Conservation (phyloP, 768 basidiomycete genomes). For the Suillus spraguei region DNA sequence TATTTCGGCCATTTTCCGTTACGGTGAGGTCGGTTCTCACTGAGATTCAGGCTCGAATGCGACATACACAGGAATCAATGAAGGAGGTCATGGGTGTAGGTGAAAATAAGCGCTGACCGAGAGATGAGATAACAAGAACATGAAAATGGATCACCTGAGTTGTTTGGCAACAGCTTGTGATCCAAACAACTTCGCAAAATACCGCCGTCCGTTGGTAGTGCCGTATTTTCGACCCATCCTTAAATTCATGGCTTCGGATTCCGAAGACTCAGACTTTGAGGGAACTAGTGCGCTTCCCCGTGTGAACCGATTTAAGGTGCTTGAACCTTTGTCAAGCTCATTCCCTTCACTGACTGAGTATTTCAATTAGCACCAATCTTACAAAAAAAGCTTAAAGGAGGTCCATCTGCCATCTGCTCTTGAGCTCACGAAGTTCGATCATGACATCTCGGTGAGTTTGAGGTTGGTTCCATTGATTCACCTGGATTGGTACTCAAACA, state of each 20-base stretch:
- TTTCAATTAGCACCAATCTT: constrained; percentile 66
- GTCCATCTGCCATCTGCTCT: constrained; percentile 75
- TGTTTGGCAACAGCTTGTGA: constrained; percentile 13
- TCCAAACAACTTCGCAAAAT: constrained; percentile 11
- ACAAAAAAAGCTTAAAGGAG: constrained; percentile 63
- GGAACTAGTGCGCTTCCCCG: constrained; percentile 30
- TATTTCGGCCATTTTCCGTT: too few relatives aligned
- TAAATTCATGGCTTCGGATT: constrained; percentile 7
- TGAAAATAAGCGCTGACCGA: too few relatives aligned
- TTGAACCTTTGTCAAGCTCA: neutral
- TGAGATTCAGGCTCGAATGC: too few relatives aligned
- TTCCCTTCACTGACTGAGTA: neutral
- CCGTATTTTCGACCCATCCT: neutral
- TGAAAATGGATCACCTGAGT: too few relatives aligned
- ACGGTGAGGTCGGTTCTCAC: too few relatives aligned
- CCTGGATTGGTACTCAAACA: neutral
- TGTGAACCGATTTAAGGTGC: constrained; percentile 53
- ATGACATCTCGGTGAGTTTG: constrained; percentile 53
- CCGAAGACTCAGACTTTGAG: constrained; percentile 8
- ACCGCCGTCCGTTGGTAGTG: neutral
- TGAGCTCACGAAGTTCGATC: constrained; percentile 54
- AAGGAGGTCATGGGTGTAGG: too few relatives aligned
- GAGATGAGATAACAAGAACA: too few relatives aligned
- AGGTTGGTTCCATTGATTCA: neutral
- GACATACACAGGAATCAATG: too few relatives aligned